Evolutionary conservation across 1,139 yeast species (phyloP).

Genomic region (Debaryomycetaceae sp.): DNA sequence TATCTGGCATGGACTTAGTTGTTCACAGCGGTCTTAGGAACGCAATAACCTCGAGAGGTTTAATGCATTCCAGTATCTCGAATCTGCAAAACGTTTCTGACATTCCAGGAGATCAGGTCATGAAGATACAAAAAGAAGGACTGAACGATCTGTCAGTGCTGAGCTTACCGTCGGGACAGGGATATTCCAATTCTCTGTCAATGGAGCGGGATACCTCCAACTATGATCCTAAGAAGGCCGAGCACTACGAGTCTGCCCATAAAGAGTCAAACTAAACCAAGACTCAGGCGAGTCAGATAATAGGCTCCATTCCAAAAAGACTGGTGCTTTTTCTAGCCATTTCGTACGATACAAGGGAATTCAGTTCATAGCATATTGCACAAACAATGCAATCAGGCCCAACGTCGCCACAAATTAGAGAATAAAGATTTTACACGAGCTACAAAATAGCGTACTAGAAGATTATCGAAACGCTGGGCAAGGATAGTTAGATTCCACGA

Average conservation of each 20-base stretch:
- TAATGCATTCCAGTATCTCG: not conserved
- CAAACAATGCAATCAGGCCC: too few species aligned
- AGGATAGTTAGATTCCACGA: too few species aligned
- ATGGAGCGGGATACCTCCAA: not conserved
- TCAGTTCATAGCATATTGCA: too few species aligned
- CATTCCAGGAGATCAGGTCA: not conserved
- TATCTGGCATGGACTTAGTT: not conserved
- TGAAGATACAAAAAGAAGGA: not conserved
- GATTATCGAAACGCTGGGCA: too few species aligned
- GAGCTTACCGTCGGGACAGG: not conserved
- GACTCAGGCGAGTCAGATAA: too few species aligned
- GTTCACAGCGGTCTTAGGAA: not conserved
- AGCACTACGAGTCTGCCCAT: not conserved
- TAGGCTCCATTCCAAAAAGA: too few species aligned
- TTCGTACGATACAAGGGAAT: too few species aligned
- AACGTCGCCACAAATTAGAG: too few species aligned
- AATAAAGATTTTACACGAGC: too few species aligned
- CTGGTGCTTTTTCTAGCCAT: too few species aligned
- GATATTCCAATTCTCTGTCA: not conserved
- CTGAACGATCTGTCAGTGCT: not conserved
- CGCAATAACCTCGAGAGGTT: not conserved
- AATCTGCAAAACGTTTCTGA: not conserved
- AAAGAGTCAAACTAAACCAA: not conserved
- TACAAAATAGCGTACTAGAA: too few species aligned
- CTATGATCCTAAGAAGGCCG: not conserved